These are phyloP conservation scores for Neocallimastix lanati DNA, from an alignment of 192 early-diverging fungal genomes.

Conservation along the genomic window DNA sequence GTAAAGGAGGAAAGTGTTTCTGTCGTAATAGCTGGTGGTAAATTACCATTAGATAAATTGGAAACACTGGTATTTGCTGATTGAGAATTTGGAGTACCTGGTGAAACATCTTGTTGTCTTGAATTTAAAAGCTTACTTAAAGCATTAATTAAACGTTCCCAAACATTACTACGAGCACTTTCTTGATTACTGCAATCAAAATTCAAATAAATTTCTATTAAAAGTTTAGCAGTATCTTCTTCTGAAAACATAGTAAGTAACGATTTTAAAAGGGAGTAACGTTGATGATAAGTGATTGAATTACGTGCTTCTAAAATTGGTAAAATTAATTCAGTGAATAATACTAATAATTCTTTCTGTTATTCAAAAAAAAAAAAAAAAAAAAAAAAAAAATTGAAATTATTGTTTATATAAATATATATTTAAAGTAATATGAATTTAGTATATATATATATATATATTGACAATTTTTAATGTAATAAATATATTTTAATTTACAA, in stretches of 20 bases:
- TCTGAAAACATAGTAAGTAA: conserved; percentile 48
- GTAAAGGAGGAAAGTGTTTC: conserved; percentile 21
- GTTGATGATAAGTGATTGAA: conserved; percentile 43
- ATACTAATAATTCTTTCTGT: conserved; percentile 68
- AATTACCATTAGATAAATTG: conserved; percentile 1
- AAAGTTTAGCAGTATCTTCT: conserved; percentile 31
- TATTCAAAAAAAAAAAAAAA: no score
- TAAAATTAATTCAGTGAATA: conserved; percentile 80
- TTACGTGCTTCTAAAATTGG: conserved; percentile 65
- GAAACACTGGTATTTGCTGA: neutral
- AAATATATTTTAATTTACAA: no score
- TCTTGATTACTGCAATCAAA: conserved; percentile 79
- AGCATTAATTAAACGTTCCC: conserved; percentile 67
- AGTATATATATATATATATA: no score
- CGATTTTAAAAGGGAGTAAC: conserved; percentile 50
- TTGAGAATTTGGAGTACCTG: neutral
- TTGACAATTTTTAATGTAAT: no score
- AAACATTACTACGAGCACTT: conserved; percentile 56
- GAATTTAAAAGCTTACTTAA: conserved; percentile 23
- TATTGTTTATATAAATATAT: no score
- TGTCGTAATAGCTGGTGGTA: conserved; percentile 28
- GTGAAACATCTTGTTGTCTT: neutral
- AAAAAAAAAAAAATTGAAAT: no score
- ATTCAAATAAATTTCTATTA: conserved; percentile 87
- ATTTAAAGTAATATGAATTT: no score